Evolutionary conservation across 1,284 basidiomycete genomes (phyloP).

Genomic region (Wallemia hederae): DNA sequence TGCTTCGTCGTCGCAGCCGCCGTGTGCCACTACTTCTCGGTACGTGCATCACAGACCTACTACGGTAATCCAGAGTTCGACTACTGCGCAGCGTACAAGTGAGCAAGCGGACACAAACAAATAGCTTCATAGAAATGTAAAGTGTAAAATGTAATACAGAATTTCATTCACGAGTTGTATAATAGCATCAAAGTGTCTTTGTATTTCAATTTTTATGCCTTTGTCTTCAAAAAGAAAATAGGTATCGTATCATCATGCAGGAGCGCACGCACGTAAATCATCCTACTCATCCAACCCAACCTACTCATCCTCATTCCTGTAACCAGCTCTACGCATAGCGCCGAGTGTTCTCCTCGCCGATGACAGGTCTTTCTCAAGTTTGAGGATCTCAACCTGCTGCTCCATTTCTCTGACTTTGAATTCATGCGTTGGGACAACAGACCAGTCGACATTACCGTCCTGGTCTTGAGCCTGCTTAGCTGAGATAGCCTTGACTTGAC

Average conservation of each 20-base stretch:
- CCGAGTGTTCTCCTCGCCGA: conserved; percentile 60
- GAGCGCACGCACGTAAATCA: too few relatives aligned
- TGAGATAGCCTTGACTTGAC: conserved; percentile 82
- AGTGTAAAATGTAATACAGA: neutral
- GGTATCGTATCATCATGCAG: neutral
- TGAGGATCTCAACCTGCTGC: conserved; percentile 91
- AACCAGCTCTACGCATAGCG: conserved; percentile 67
- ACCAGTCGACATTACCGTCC: conserved; percentile 63
- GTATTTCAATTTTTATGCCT: too few relatives aligned
- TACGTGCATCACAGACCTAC: neutral
- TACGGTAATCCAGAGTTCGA: neutral
- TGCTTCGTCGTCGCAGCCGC: neutral
- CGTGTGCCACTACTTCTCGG: neutral
- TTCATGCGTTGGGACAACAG: conserved; percentile 70
- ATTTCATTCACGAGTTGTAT: too few relatives aligned
- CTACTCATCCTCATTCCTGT: conserved; percentile 13
- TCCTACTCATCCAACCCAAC: neutral
- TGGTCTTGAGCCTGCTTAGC: conserved; percentile 33
- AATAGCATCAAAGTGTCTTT: neutral
- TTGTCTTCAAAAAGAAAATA: neutral
- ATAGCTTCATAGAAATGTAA: too few relatives aligned
- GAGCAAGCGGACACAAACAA: too few relatives aligned
- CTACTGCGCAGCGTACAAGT: neutral
- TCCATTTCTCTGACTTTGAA: conserved; percentile 98
- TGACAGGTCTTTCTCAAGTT: conserved; percentile 78